phyloP scores from a whole-genome alignment of 768 basidiomycete genomes.

The Lactifluus rugatus region DNA sequence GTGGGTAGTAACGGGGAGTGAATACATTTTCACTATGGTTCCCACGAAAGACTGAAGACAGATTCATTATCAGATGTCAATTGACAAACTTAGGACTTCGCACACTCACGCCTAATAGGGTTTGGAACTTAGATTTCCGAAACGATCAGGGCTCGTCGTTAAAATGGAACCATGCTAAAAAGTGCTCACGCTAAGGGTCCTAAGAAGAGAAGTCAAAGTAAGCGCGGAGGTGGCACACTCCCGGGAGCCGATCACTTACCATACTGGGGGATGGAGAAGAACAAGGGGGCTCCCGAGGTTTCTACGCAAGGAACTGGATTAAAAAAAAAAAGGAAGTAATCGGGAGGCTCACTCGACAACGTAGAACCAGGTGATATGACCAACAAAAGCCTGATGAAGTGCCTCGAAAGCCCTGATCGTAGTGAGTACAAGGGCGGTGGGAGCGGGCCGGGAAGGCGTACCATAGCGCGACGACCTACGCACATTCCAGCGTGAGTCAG shows the following conservation, averaged over 20 bases:
- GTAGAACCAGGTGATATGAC: conserved; percentile 14
- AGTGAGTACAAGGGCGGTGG: neutral
- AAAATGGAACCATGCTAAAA: neutral
- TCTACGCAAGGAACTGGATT: neutral
- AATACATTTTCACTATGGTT: conserved; percentile 16
- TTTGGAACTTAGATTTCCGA: conserved; percentile 10
- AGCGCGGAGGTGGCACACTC: neutral
- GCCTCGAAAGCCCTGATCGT: conserved; percentile 12
- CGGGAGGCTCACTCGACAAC: conserved; percentile 1
- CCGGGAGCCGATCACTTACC: conserved; percentile 7
- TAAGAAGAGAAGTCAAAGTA: neutral
- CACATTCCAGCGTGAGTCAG: neutral
- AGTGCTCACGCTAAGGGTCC: conserved; percentile 18
- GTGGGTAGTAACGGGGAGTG: neutral
- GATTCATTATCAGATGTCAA: neutral
- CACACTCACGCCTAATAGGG: conserved; percentile 13
- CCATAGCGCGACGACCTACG: conserved; percentile 13
- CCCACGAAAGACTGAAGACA: conserved; percentile 9
- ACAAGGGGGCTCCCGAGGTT: conserved; percentile 1
- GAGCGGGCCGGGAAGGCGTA: neutral
- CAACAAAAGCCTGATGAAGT: conserved; percentile 15
- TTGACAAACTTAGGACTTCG: neutral
- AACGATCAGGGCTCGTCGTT: neutral
- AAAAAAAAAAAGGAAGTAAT: neutral
- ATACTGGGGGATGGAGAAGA: conserved; percentile 12